Evolutionary conservation across 305 asterid genomes (phyloP).

Genomic region (Fraxinus albicans): DNA sequence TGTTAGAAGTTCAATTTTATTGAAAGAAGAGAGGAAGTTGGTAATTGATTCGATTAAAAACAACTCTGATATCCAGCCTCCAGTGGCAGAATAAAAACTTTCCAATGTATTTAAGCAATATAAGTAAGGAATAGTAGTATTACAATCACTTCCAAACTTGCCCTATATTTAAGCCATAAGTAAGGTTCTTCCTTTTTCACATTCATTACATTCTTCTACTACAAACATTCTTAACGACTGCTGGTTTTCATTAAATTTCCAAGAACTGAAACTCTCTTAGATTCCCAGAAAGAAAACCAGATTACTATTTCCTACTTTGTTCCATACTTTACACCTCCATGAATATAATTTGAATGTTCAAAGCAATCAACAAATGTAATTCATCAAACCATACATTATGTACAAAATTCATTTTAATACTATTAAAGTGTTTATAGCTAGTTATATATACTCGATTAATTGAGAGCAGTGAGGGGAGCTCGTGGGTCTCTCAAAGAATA

Average conservation of each 20-base stretch:
- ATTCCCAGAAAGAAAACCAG: not conserved
- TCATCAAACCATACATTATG: not conserved
- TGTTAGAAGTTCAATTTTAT: not conserved
- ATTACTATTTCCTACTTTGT: not conserved
- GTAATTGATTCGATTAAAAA: not conserved
- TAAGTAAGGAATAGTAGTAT: too few species aligned
- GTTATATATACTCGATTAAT: constrained; percentile 28
- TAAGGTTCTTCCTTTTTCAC: not conserved
- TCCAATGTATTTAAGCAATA: too few species aligned
- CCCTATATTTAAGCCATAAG: too few species aligned
- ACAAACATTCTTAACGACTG: not conserved
- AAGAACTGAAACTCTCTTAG: not conserved
- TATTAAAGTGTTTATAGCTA: not conserved
- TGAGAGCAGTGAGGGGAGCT: constrained; percentile 80
- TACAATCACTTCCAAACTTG: too few species aligned
- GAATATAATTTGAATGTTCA: not conserved
- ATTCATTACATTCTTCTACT: not conserved
- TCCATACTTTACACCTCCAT: not conserved
- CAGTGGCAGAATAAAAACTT: too few species aligned
- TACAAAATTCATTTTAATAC: not conserved
- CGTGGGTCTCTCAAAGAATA: constrained; percentile 75
- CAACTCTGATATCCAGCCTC: too few species aligned
- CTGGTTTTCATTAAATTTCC: not conserved
- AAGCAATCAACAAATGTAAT: not conserved
- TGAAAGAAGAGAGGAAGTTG: not conserved